Percentiles rank a stretch among this genome's conserved stretches.
Evolutionary conservation across 1,139 yeast genomes (phyloP).

Genomic region (Pichia terricola): DNA sequence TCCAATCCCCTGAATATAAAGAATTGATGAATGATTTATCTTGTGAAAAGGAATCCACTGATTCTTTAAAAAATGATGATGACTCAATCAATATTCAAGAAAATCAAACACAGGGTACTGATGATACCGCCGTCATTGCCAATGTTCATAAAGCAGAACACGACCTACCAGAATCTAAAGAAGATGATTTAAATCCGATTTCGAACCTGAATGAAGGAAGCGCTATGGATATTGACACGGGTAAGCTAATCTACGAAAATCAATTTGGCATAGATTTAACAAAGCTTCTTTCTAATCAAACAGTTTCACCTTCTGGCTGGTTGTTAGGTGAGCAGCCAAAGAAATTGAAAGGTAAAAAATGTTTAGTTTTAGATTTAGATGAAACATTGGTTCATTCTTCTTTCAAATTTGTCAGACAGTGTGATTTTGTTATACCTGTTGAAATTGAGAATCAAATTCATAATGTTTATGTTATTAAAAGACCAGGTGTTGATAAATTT

Average conservation of each 20-base stretch:
- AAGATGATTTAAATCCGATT: too few species aligned
- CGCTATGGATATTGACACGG: neutral
- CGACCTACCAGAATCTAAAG: too few species aligned
- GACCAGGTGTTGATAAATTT: constrained; percentile 97
- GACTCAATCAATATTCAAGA: constrained; percentile 18
- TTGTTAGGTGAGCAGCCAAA: constrained; percentile 49
- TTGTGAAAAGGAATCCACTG: constrained; percentile 25
- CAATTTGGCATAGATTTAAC: constrained; percentile 40
- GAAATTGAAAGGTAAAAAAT: constrained; percentile 51
- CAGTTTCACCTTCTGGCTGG: constrained; percentile 46
- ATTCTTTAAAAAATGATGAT: constrained; percentile 24
- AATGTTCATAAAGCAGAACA: too few species aligned
- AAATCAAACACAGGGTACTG: constrained; percentile 10
- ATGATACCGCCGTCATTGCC: constrained; percentile 4
- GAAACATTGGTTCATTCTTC: constrained; percentile 96
- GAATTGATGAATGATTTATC: constrained; percentile 13
- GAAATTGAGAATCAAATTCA: constrained; percentile 80
- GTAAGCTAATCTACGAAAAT: constrained; percentile 24
- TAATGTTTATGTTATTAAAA: constrained; percentile 88
- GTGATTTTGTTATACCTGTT: constrained; percentile 91
- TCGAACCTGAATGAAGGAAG: neutral
- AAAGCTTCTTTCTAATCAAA: constrained; percentile 62
- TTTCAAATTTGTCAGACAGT: constrained; percentile 81
- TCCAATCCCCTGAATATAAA: neutral
- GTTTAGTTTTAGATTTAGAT: constrained; percentile 85